Base-by-base conservation (phyloP, 345 rosid species). In the Diplotaxis tenuifolia region DNA sequence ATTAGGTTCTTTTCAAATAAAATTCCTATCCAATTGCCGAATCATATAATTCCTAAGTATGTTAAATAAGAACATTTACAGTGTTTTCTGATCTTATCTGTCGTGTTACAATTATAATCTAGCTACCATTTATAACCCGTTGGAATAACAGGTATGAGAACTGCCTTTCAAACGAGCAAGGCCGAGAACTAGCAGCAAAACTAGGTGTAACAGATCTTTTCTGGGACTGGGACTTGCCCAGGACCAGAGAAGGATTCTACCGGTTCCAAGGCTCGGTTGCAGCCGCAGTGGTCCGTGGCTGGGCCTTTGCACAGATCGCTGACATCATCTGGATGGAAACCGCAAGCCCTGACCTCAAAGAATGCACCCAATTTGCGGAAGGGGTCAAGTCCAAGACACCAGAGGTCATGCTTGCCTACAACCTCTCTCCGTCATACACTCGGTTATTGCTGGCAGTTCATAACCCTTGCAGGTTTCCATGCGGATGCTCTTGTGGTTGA, bases 141-240 rank as follows among this genome's bases (percentile, higher is more conserved):
- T 49, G 62, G 31, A 59, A 14, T 68, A 4, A 54, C 5, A 71
- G 80, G 76, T 78, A 72, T 6, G 91, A 89, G 56, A 90, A 83
- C 80, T 90, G 97, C 42, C 58, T 89, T 9, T 90, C 95, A 8
- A 80, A 80, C 20, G 96, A 92, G 69, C 82, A 86, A 81, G 91
- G 84, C 12, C 74, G 90, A 1, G 97, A 86, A 81, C 42, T 90
- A 36, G 90, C 99, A 4, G 86, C 82, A 20, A 84, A 84, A 77
- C 53, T 90, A 25, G 98, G 97, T 7, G 76, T 89, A 21, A 76
- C 80, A 1, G 85, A 90, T 75, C 83, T 96, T 16, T 96, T 89
- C 82, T 96, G 97, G 98, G 97, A 96, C 84, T 89, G 98, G 96
- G 97, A 90, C 82, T 79, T 96, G 75, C 91, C 99, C 0, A 80